Evolutionary conservation across 257 asterid genomes (phyloP).

Genomic region (Nicotiana otophora): DNA sequence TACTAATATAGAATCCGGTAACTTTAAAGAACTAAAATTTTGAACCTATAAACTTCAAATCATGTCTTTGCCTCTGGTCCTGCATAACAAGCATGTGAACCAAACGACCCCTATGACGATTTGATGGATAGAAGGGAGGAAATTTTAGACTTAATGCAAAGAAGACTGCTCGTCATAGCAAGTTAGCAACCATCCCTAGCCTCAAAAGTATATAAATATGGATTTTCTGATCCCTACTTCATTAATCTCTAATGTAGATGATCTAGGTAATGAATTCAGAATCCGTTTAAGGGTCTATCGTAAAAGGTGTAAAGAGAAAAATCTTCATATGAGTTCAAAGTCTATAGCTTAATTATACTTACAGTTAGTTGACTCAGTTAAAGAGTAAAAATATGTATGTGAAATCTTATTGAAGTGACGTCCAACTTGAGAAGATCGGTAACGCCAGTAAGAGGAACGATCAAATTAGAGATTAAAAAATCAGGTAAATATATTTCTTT

Average conservation of each 20-base stretch:
- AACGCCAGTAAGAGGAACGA: neutral
- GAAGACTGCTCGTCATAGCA: neutral
- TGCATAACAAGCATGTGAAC: neutral
- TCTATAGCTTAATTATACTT: no score
- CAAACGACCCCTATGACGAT: neutral
- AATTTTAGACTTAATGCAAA: no score
- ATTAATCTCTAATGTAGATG: neutral
- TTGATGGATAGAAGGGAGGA: neutral
- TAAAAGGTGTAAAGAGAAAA: neutral
- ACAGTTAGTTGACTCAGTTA: neutral
- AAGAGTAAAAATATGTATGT: neutral
- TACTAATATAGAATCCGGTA: no score
- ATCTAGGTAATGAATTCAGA: neutral
- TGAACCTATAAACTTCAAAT: no score
- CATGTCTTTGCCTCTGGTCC: no score
- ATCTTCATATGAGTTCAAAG: neutral
- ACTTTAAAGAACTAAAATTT: no score
- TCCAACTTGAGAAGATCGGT: neutral
- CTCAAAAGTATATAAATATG: neutral
- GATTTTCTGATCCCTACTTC: neutral
- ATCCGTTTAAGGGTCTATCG: neutral
- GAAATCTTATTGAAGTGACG: neutral
- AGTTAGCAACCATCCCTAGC: neutral
- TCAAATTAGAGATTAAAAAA: neutral
- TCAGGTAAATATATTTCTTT: neutral